Evolutionary conservation across 352 stramenopile species (phyloP), one percentile per base, ranked within the genome.

Genomic region (Albugo candida): DNA sequence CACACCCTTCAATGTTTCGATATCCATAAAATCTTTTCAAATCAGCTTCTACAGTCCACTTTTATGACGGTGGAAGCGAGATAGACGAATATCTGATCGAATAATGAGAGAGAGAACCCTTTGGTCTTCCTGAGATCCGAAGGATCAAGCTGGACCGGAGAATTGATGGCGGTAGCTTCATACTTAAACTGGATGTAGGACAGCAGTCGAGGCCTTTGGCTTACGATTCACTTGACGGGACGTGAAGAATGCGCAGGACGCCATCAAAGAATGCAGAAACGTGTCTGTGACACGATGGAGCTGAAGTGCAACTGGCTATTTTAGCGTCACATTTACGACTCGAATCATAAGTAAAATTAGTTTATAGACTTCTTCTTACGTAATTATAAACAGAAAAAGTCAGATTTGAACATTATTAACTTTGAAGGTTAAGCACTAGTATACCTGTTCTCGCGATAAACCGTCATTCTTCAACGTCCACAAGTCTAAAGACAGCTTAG

Each of bases 61-160:
- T n/a, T 10, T 74, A 94, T 27, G 76, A 94, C 51, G 91, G 91
- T 31, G 92, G 92, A 6, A 66, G 83, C 0, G 53, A 56, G 5
- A 69, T 97, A 13, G 81, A 75, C 6, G 56, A 56, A 24, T 97
- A 92, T 55, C 60, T 70, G 51, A 78, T 97, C 16, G 88, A 97
- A 48, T 92, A 70, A 72, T 91, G 73, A 70, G 65, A 59, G 0
- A 60, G 67, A 14, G 63, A 51, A 11, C 49, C 55, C 18, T 83
- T 82, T n/a, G 68, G 70, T 0, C 52, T 45, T 0, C 54, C 48
- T 2, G 71, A 84, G 35, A 61, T 86, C 0, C 86, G 96, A 52
- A 64, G 84, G 6, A 59, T 95, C 20, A 93, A 94, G 55, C 68
- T 95, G 10, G 67, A 70, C 14, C 61, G 53, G 10, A 55, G 61